Conservation (phyloP, 345 rosid species). For the Gossypium arboreum region DNA sequence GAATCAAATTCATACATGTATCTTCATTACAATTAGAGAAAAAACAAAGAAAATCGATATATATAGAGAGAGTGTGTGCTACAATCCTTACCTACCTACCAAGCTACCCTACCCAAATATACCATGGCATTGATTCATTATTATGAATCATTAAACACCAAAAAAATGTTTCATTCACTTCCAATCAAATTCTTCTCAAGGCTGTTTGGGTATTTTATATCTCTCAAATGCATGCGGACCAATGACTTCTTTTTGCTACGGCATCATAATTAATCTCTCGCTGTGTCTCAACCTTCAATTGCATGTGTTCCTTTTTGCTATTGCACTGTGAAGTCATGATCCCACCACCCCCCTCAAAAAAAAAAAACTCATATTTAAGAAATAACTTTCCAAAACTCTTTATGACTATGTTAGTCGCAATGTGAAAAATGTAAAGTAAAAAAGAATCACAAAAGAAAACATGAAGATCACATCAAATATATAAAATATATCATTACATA, state of each 20-base stretch:
- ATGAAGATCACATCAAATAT: no score
- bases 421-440: no score
- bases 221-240: neutral
- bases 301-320: neutral
- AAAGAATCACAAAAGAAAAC: no score
- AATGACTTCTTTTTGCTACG: conserved; percentile 4
- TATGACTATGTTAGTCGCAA: no score
- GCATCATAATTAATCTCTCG: conserved; percentile 22
- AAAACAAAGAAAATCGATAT: neutral
- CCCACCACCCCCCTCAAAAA: neutral
- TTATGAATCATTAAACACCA: conserved; percentile 18
- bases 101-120: conserved; percentile 23
- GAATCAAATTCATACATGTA: conserved; percentile 31
- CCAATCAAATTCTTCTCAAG: conserved; percentile 37
- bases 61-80: neutral
- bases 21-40: neutral
- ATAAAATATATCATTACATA: no score
- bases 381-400: no score
- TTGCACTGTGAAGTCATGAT: conserved; percentile 2
- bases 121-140: neutral
- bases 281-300: neutral
- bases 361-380: no score
- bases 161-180: conserved; percentile 6
- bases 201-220: conserved; percentile 13
- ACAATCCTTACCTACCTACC: conserved; percentile 6